Evolutionary conservation across 1,139 yeast genomes (phyloP).

Genomic region (Scheffersomyces lignicola): DNA sequence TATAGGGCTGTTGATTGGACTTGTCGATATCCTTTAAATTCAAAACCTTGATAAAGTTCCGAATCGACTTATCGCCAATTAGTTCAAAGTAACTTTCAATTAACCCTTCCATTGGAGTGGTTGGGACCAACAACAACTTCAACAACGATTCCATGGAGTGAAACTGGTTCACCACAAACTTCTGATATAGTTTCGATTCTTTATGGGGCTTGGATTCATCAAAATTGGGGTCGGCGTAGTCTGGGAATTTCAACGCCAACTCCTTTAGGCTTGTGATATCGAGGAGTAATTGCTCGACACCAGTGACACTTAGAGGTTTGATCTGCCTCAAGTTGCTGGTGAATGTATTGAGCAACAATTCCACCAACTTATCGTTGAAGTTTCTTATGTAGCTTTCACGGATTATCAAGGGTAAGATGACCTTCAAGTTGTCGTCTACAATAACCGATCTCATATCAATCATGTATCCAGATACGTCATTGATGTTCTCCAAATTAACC

Average conservation of each 20-base stretch:
- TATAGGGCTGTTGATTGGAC: constrained; percentile 47
- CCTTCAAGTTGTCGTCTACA: constrained; percentile 36
- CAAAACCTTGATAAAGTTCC: constrained; percentile 65
- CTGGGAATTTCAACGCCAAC: constrained; percentile 54
- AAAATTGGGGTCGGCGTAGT: constrained; percentile 34
- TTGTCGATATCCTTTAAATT: constrained; percentile 61
- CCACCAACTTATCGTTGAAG: constrained; percentile 76
- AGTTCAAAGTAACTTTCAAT: constrained; percentile 66
- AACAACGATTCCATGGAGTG: constrained; percentile 60
- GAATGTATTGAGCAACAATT: constrained; percentile 58
- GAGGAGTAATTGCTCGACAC: constrained; percentile 78
- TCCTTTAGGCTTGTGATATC: constrained; percentile 69
- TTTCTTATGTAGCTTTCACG: constrained; percentile 73
- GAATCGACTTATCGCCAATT: constrained; percentile 62
- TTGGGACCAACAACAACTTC: constrained; percentile 63
- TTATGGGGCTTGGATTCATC: constrained; percentile 16
- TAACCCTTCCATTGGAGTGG: constrained; percentile 61
- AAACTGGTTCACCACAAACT: constrained; percentile 51
- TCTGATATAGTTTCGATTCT: constrained; percentile 41
- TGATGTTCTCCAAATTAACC: constrained; percentile 60
- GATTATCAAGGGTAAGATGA: constrained; percentile 60
- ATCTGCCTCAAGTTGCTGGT: constrained; percentile 55
- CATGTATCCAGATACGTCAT: constrained; percentile 72
- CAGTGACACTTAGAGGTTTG: constrained; percentile 65
- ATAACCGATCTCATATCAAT: constrained; percentile 54